Evolutionary conservation across 257 asterid species (phyloP).

Genomic region (Ophiorrhiza pumila): DNA sequence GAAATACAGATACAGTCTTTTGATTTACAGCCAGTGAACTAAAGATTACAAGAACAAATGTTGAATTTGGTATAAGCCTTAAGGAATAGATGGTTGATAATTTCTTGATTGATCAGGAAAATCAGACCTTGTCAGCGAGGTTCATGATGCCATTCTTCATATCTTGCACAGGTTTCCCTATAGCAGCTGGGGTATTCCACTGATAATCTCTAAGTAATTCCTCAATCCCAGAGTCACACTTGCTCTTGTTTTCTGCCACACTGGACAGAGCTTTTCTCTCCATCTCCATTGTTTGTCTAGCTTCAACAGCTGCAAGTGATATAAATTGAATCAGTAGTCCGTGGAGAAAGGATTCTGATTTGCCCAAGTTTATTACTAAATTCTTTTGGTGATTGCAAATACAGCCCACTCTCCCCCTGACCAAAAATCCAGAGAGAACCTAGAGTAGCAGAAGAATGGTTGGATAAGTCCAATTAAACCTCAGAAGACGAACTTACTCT

Average conservation of each 20-base stretch:
- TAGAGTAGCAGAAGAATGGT: neutral
- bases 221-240: constrained; percentile 39
- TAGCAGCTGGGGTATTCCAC: constrained; percentile 17
- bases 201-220: constrained; percentile 35
- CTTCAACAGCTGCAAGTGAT: constrained; percentile 19
- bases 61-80: neutral
- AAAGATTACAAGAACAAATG: neutral
- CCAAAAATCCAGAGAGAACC: neutral
- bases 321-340: neutral
- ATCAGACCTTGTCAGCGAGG: constrained; percentile 15
- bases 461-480: neutral
- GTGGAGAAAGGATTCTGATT: neutral
- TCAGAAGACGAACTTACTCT: constrained; percentile 21
- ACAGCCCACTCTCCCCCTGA: neutral
- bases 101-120: neutral
- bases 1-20: neutral
- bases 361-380: neutral
- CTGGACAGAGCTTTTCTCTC: constrained; percentile 10
- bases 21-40: neutral
- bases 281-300: constrained; percentile 5
- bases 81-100: neutral
- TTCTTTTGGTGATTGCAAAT: too few species aligned
- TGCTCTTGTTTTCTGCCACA: constrained; percentile 17
- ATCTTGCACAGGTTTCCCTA: constrained; percentile 10
- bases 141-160: constrained; percentile 4